These are phyloP conservation scores for Moesziomyces parantarcticus DNA, from an alignment of 1,284 basidiomycete genomes.

Conservation along the genomic window DNA sequence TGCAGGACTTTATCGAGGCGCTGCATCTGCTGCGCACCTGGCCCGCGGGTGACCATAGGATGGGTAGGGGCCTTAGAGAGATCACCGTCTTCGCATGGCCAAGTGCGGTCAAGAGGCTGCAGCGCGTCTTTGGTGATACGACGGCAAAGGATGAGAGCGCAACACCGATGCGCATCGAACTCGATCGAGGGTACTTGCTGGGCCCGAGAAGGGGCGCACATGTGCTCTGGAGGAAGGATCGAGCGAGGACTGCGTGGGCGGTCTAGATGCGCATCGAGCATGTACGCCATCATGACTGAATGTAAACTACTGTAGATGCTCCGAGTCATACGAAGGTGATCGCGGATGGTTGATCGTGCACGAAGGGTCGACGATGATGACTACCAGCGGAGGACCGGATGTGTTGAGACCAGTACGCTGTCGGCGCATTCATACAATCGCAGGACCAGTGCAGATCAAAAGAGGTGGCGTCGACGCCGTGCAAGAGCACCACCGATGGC, in stretches of 20 bases:
- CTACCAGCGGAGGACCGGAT: background rate
- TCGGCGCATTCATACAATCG: background rate
- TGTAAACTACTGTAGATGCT: no score
- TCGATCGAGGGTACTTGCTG: slow-evolving; percentile 38
- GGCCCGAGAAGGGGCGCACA: slow-evolving; percentile 44
- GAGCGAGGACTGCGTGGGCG: slow-evolving; percentile 34
- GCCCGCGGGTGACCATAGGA: slow-evolving; percentile 25
- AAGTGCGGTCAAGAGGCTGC: slow-evolving; percentile 22
- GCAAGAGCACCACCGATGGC: background rate
- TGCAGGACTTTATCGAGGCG: slow-evolving; percentile 45
- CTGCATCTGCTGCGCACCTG: slow-evolving; percentile 24
- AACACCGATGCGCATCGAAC: slow-evolving; percentile 19
- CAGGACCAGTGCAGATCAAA: background rate
- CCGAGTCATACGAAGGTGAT: no score
- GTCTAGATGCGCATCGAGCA: slow-evolving; percentile 1
- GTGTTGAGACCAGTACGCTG: background rate
- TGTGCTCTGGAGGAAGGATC: slow-evolving; percentile 44
- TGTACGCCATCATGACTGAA: background rate
- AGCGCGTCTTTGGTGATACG: slow-evolving; percentile 10
- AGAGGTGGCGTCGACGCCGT: background rate
- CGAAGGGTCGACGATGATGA: no score
- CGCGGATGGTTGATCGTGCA: no score
- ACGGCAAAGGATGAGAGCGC: background rate
- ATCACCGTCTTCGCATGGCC: slow-evolving; percentile 47
- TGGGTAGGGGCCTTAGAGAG: slow-evolving; percentile 20